Evolutionary conservation across 148 eudicot genomes (phyloP).

Genomic region (Limonium bicolor): DNA sequence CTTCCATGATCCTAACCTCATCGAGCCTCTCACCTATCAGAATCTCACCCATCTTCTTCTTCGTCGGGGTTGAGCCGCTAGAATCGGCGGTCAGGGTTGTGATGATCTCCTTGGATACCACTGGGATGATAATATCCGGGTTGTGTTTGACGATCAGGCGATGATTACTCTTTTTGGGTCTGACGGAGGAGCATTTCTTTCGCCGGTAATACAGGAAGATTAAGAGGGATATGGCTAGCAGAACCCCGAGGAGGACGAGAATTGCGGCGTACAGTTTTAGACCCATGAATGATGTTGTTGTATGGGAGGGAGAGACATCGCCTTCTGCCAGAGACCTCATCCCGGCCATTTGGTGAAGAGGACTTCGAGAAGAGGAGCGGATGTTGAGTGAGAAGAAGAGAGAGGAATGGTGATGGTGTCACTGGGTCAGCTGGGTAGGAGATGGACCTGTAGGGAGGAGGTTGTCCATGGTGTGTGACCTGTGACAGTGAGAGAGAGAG

Average conservation of each 20-base stretch:
- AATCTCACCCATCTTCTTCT: slow-evolving; percentile 16
- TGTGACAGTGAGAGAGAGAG: neutral
- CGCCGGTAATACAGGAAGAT: slow-evolving; percentile 16
- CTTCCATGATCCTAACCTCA: neutral
- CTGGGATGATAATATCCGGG: slow-evolving; percentile 39
- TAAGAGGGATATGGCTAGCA: slow-evolving; percentile 16
- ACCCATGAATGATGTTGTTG: slow-evolving; percentile 32
- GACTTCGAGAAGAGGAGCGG: no score
- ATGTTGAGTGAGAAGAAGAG: no score
- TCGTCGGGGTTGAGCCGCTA: no score
- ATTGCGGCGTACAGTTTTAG: slow-evolving; percentile 46
- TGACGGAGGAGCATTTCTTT: no score
- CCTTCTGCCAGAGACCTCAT: no score
- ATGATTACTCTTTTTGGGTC: slow-evolving; percentile 12
- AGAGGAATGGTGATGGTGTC: neutral
- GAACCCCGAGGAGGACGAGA: slow-evolving; percentile 7
- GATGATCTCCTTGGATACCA: slow-evolving; percentile 24
- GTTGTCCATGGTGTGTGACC: slow-evolving; percentile 1
- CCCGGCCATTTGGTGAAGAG: no score
- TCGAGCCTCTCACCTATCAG: slow-evolving; percentile 15
- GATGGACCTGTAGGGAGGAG: neutral
- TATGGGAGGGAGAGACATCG: slow-evolving; percentile 5
- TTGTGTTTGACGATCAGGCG: slow-evolving; percentile 15
- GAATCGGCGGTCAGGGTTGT: neutral
- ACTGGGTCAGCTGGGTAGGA: neutral